phyloP scores from a whole-genome alignment of 352 stramenopile species.

The Phytophthora agathidicida region DNA sequence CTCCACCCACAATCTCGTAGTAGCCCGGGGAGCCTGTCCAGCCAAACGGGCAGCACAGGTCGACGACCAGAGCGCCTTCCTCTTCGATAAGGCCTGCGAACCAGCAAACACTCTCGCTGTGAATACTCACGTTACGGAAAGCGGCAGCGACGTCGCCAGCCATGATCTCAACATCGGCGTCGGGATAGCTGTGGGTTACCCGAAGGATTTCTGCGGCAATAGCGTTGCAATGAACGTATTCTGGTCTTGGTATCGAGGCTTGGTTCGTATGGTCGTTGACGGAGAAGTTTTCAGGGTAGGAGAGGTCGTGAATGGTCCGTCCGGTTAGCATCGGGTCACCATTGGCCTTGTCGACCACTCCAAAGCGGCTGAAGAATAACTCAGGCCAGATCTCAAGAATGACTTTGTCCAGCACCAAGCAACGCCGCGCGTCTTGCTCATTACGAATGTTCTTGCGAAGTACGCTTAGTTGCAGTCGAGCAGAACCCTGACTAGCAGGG shows the following conservation, averaged over 20 bases:
- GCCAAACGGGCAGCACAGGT: too few species aligned
- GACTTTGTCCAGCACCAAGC: background rate
- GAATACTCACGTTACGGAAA: too few species aligned
- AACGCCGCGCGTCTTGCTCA: background rate
- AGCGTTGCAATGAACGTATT: conserved; percentile 1
- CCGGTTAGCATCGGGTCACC: background rate
- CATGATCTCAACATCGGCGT: too few species aligned
- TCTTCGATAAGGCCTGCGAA: too few species aligned
- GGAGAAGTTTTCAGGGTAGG: background rate
- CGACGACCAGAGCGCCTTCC: too few species aligned
- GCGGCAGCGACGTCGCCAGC: too few species aligned
- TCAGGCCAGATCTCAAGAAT: conserved; percentile 8
- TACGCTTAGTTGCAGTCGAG: background rate
- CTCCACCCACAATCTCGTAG: too few species aligned
- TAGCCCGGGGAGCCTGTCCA: too few species aligned
- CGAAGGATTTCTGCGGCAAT: background rate
- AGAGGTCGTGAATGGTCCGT: background rate
- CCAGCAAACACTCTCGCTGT: too few species aligned
- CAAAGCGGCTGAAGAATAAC: conserved; percentile 9
- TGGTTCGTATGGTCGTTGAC: conserved; percentile 16
- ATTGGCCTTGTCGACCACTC: conserved; percentile 9
- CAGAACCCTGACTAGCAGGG: background rate
- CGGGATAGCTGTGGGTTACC: too few species aligned
- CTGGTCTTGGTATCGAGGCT: background rate
- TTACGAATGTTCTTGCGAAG: background rate